Conservation (phyloP, 2,329 filamentous ascomycete genomes). For the Thielaviopsis populi region DNA sequence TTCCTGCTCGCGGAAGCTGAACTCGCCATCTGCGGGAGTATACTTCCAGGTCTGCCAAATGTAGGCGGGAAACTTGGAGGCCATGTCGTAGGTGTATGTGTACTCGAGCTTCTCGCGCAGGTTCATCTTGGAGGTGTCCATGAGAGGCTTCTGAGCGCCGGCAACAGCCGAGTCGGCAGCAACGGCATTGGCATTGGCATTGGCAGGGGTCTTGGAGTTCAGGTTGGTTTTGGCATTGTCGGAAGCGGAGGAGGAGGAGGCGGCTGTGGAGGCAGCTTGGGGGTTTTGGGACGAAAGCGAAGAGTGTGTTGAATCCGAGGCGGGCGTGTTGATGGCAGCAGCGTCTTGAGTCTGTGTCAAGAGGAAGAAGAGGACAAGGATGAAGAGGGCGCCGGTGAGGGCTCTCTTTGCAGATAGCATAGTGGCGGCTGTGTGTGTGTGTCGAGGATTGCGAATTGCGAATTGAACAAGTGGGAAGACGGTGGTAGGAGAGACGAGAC, state of each 20-base stretch:
- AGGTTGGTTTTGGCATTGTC: constrained; percentile 2
- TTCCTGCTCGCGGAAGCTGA: constrained; percentile 69
- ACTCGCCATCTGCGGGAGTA: constrained; percentile 61
- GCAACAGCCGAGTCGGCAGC: constrained; percentile 17
- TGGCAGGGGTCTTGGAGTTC: constrained; percentile 11
- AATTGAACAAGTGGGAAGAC: background rate
- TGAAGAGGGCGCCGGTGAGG: constrained; percentile 52
- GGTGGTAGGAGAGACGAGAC: too few species aligned
- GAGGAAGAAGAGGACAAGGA: constrained; percentile 56
- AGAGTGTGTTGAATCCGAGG: constrained; percentile 21
- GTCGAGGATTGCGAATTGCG: background rate
- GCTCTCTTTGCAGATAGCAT: constrained; percentile 74
- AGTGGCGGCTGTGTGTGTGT: constrained; percentile 19
- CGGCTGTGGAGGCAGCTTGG: constrained; percentile 13
- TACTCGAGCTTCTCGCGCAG: constrained; percentile 73
- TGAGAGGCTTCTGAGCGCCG: constrained; percentile 42
- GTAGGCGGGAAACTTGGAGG: constrained; percentile 83
- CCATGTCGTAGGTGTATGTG: constrained; percentile 84
- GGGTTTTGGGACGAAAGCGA: constrained; percentile 23
- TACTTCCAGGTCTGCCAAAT: constrained; percentile 99
- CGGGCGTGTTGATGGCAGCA: constrained; percentile 19
- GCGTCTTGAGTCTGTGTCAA: constrained; percentile 44
- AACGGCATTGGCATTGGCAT: constrained; percentile 20
- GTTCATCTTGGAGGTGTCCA: constrained; percentile 56
- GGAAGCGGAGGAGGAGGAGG: constrained; percentile 4